Evolutionary conservation across 257 asterid species (phyloP).

Genomic region (Rehmannia glutinosa): DNA sequence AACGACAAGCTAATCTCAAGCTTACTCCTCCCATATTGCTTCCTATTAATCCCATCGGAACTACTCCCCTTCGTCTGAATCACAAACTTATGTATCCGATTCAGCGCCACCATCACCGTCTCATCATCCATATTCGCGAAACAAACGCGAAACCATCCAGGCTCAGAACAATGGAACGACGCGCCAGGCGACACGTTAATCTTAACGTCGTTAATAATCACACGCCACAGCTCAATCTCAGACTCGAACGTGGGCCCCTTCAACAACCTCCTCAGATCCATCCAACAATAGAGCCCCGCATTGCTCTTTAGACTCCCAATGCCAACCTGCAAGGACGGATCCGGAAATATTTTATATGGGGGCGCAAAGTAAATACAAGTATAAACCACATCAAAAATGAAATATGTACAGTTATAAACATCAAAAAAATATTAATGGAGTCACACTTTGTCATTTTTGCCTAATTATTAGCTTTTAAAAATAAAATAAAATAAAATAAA

Average conservation of each 20-base stretch:
- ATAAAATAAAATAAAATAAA: too few species aligned
- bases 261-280: constrained; percentile 56
- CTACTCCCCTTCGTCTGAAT: background rate
- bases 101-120: constrained; percentile 39
- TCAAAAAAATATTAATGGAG: too few species aligned
- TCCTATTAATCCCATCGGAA: constrained; percentile 13
- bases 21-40: constrained; percentile 27
- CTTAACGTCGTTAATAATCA: constrained; percentile 57
- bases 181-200: constrained; percentile 80
- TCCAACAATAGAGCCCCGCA: constrained; percentile 70
- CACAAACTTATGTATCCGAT: constrained; percentile 53
- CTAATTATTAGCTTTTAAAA: too few species aligned
- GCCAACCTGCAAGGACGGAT: too few species aligned
- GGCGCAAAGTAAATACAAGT: too few species aligned
- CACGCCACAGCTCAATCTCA: constrained; percentile 59
- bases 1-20: constrained; percentile 75
- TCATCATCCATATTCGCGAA: constrained; percentile 83
- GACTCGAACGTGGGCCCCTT: constrained; percentile 48
- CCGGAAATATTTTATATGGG: too few species aligned
- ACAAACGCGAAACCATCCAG: constrained; percentile 90
- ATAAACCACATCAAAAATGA: too few species aligned
- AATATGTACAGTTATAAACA: too few species aligned
- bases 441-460: too few species aligned
- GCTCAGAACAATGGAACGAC: constrained; percentile 72
- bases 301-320: constrained; percentile 48